Base-by-base conservation (phyloP, 495 filamentous ascomycete species). In the Annulohypoxylon moriforme region DNA sequence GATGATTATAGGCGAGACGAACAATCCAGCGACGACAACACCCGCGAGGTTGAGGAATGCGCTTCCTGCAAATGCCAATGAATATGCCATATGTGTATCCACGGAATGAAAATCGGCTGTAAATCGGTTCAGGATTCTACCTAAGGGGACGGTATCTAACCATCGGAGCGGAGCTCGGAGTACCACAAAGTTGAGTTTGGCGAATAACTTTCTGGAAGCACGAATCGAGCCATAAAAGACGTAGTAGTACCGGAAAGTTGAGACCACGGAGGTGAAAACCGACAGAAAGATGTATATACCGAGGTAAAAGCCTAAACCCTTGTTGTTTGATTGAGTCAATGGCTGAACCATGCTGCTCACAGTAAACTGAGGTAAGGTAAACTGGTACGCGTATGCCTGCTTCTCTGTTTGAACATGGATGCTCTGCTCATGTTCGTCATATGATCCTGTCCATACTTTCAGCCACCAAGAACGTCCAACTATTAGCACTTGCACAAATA, bases 131-230 rank as follows among this genome's bases (percentile, higher is more conserved):
- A 95, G 76, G 36, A 95, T 88, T 24, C 92, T 87, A 1, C 93
- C 93, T 0, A 92, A 80, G 0, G 93, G 93, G 0, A 93, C 90
- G 0, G 92, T 95, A 75, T 96, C 93, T 10, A 95, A 82, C 91
- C 92, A 96, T 50, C 90, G 82, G 8, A 92, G 79, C 0, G 92
- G 92, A 13, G 92, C 85, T 7, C 89, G 88, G 0, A 96, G 83
- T 14, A 96, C 85, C 2, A 85, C 82, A 63, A 84, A 88, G 36
- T 88, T 88, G 36, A 94, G 79, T 27, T 85, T 81, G 11, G 88
- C 84, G 65, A 94, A 94, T 3, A 94, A 80, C 42, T 76, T 80
- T 59, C 88, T 85, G 1, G 90, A 92, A 20, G 90, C 92, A 24
- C 78, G 82, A 55, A 94, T 78, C 8, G 89, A 89, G 18, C 86